Percentiles rank a stretch among this genome's conserved stretches.
phyloP scores from a whole-genome alignment of 2,329 filamentous ascomycete species.

The Fusarium bactridioides region DNA sequence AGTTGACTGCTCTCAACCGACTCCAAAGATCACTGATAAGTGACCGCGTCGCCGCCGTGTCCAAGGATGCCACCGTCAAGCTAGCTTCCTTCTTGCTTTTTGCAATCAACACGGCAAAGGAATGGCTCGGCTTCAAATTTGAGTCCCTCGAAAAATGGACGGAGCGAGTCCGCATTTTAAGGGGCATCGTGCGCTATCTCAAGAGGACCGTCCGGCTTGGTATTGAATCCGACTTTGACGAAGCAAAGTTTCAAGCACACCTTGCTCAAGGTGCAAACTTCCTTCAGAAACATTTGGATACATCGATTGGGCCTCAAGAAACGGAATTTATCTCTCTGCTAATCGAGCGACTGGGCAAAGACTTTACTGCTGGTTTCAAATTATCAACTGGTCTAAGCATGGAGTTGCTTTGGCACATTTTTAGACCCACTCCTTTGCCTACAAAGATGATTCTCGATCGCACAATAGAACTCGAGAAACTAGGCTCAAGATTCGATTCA shows the following conservation, averaged over 20 bases:
- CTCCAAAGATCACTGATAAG: slow-evolving; percentile 67
- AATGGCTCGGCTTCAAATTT: slow-evolving; percentile 51
- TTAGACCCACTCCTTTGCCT: slow-evolving; percentile 70
- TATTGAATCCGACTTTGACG: slow-evolving; percentile 60
- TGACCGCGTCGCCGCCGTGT: slow-evolving; percentile 61
- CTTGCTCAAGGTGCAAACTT: slow-evolving; percentile 59
- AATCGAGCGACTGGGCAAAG: slow-evolving; percentile 54
- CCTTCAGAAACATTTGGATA: slow-evolving; percentile 47
- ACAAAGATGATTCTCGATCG: slow-evolving; percentile 55
- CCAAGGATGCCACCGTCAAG: slow-evolving; percentile 67
- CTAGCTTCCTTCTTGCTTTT: slow-evolving; percentile 60
- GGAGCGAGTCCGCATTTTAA: slow-evolving; percentile 46
- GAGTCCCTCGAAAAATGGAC: slow-evolving; percentile 43
- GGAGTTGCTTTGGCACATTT: slow-evolving; percentile 77
- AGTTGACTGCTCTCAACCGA: slow-evolving; percentile 64
- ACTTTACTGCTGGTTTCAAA: slow-evolving; percentile 75
- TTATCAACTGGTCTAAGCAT: slow-evolving; percentile 80
- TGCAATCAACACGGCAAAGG: slow-evolving; percentile 51
- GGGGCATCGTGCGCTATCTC: slow-evolving; percentile 60
- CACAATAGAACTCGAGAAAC: slow-evolving; percentile 59
- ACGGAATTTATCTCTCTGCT: slow-evolving; percentile 52
- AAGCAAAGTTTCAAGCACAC: slow-evolving; percentile 71
- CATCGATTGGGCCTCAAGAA: slow-evolving; percentile 37
- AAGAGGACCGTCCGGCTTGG: slow-evolving; percentile 61
- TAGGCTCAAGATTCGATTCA: slow-evolving; percentile 67